These are phyloP conservation scores for Pestalotiopsis sp. DNA, from an alignment of 2,329 filamentous ascomycete species.

Conservation along the genomic window DNA sequence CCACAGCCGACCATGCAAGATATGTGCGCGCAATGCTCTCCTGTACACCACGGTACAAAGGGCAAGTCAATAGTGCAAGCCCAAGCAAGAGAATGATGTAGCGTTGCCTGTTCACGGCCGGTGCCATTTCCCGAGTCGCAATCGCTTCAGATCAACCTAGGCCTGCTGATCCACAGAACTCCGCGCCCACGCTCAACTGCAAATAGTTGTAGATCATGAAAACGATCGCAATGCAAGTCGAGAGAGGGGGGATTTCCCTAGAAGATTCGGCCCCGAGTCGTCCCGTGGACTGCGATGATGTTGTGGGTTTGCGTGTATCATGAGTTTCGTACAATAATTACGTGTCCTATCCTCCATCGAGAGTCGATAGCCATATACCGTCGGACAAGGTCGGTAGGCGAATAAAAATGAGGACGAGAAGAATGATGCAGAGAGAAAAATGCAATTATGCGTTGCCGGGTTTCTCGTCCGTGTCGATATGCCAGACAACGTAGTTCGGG, in stretches of 20 bases:
- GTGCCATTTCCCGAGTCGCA: not conserved
- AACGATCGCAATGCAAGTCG: not conserved
- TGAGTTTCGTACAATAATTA: constrained; percentile 34
- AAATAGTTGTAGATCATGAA: not conserved
- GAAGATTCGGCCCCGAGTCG: constrained; percentile 27
- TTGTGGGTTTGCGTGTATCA: constrained; percentile 23
- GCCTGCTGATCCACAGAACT: not conserved
- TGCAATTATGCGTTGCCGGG: constrained; percentile 56
- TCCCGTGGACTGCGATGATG: constrained; percentile 16
- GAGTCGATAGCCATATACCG: constrained; percentile 24
- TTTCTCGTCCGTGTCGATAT: constrained; percentile 96
- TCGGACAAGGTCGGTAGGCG: constrained; percentile 24
- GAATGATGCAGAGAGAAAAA: constrained; percentile 19
- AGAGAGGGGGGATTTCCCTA: constrained; percentile 21
- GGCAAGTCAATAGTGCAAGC: not conserved
- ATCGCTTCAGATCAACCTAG: not conserved
- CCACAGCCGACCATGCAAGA: constrained; percentile 10
- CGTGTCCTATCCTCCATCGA: constrained; percentile 27
- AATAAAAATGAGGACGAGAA: constrained; percentile 27
- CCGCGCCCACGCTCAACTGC: not conserved
- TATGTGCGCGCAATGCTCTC: not conserved
- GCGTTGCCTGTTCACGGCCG: not conserved
- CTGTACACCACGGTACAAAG: not conserved
- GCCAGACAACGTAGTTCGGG: constrained; percentile 98
- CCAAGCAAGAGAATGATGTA: not conserved